Base-by-base conservation (phyloP, 768 basidiomycete species). In the Boletellus sp. region DNA sequence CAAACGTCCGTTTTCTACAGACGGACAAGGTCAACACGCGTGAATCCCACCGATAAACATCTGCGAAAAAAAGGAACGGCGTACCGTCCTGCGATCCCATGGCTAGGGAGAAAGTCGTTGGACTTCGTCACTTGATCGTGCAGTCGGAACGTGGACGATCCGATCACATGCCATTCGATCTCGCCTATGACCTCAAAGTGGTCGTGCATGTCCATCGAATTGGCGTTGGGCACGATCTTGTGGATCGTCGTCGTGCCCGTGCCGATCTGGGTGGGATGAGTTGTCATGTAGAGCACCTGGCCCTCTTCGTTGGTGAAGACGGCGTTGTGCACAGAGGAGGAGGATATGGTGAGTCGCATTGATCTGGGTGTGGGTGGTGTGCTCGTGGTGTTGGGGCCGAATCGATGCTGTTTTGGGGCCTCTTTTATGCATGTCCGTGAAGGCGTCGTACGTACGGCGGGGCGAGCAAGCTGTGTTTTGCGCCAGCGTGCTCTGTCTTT, bases 131-230 rank as follows among this genome's bases (percentile, higher is more conserved):
- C 63, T 11, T 51, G 41, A 2, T 60, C 69, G 6, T 61, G 51
- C 28, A 69, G 65, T 2, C 58, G 60, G 32, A 75, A 54, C 24
- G 51, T 61, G 4, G 69, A 64, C 0, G 70, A 62, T 15, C 57
- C 57, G 5, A 71, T 31, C 0, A 58, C 1, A n/a, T 57, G 63
- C 66, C 70, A 72, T 13, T 73, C 63, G 1, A 75, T 71, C 45
- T 64, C 53, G 7, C 64, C 74, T 4, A 74, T 57, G 3, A 44
- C 47, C 0, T 58, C 62, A 47, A 70, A 69, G 1, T 62, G 60
- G 48, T 70, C 66, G 5, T 20, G 57, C 60, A 65, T 61, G 32
- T 65, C 62, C 42, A 33, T 33, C 0, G 46, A 54, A 16, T 59
- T 50, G 4, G 53, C 41, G 45, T 59, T 67, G 3, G 62, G 51